Evolutionary conservation across 768 basidiomycete genomes (phyloP), one percentile per base, ranked within the genome.

Genomic region (Galerina marginata): DNA sequence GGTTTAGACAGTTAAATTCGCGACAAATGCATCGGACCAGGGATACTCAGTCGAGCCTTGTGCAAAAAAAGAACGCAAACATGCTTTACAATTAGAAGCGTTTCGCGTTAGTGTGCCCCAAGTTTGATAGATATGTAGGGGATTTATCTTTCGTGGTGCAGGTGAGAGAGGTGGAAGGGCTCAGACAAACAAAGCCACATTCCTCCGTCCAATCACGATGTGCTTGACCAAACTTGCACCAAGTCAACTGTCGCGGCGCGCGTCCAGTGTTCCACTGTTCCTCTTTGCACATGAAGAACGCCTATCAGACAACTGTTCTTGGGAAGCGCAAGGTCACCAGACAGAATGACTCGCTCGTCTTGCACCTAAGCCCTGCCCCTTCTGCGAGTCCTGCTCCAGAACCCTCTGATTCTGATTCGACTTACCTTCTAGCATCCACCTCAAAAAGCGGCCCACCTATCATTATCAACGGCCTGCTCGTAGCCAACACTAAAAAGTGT

Each of bases 311-410:
- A 6, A 75, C 76, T 29, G 69, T 80, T 46, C 80, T 77, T 44
- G 84, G 86, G 37, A 88, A 87, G 65, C 84, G 86, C 40, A 81
- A 73, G 59, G 64, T 72, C 46, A 64, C 55, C 11, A 36, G 39
- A 25, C 40, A 45, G 42, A 45, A 58, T 14, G 63, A 71, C 55
- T 58, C 65, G 23, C 59, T 76, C 53, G 65, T 78, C 42, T 58
- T 80, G 20, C 75, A 67, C 61, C 74, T 75, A 54, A 62, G 72
- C 45, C 67, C 75, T 63, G 69, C 73, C 60, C 74, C 66, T 65
- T 70, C 51, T 37, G 38, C 43, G 9, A 23, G 43, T 38, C 54
- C 47, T 25, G 64, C 53, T 45, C 65, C 64, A 53, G 70, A 70
- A 37, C 67, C 71, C 20, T 71, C 73, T n/a, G 74, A 77, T 44